A percentile compares a stretch with the other conserved stretches of the same genome.
These are phyloP conservation scores for Carex myosuroides DNA, from an alignment of 176 grass and related monocot species.

Conservation along the genomic window DNA sequence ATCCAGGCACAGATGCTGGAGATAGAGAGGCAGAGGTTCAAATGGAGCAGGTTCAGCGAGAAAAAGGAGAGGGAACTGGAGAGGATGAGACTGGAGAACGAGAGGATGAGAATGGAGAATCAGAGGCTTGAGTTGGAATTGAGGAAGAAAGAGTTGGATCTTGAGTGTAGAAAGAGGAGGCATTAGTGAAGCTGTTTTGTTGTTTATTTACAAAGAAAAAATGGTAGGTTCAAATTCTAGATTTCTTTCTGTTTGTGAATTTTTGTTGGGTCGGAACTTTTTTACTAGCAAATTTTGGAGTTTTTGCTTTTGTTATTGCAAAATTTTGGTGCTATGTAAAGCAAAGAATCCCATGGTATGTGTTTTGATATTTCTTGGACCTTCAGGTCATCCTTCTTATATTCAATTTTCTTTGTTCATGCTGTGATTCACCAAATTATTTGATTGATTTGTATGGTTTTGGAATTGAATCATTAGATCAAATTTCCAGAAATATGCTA, in stretches of 20 bases:
- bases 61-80: constrained; percentile 70
- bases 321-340: constrained; percentile 8
- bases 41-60: constrained; percentile 54
- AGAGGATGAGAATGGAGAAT: constrained; percentile 77
- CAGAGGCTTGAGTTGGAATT: constrained; percentile 60
- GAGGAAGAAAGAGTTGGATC: constrained; percentile 57
- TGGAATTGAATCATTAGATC: background rate
- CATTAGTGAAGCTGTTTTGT: constrained; percentile 5
- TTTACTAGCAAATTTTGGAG: background rate
- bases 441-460: background rate
- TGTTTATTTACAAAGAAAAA: background rate
- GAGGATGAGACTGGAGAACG: constrained; percentile 64
- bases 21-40: constrained; percentile 50
- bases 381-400: background rate
- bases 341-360: background rate
- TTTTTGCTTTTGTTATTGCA: background rate
- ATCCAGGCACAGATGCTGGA: constrained; percentile 58
- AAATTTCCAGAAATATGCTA: too few relatives aligned
- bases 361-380: background rate
- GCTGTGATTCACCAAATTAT: background rate
- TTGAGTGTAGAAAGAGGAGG: constrained; percentile 43
- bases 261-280: background rate
- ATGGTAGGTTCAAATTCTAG: background rate
- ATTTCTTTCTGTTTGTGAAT: background rate
- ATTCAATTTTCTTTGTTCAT: background rate